Conservation (phyloP, 441 rosid genomes). For the California macrophylla region DNA sequence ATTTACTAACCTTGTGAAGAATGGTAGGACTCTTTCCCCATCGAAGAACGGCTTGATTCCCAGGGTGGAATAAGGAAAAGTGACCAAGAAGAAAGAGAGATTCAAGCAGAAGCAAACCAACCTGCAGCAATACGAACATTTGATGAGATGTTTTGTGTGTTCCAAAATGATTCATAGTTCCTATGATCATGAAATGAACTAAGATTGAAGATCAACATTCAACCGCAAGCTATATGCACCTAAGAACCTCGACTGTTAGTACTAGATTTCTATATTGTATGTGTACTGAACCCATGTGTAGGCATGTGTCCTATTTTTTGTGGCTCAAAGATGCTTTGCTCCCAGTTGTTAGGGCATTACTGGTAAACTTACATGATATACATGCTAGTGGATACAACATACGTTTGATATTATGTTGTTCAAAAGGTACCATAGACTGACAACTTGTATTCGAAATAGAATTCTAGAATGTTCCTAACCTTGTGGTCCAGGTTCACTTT, state of each 20-base stretch:
- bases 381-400: background rate
- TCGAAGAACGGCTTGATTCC: constrained; percentile 70
- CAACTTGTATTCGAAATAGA: background rate
- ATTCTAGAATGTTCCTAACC: background rate
- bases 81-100: constrained; percentile 59
- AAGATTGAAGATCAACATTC: background rate
- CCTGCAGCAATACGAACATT: constrained; percentile 25
- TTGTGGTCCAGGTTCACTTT: background rate
- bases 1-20: constrained; percentile 62
- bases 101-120: constrained; percentile 61
- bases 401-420: background rate
- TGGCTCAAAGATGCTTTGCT: background rate
- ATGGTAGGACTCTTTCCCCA: constrained; percentile 82
- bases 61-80: constrained; percentile 62
- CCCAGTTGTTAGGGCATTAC: background rate
- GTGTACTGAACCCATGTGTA: background rate
- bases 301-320: background rate
- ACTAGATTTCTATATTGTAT: background rate
- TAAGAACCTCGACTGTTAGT: background rate
- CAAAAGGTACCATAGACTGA: background rate
- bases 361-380: background rate
- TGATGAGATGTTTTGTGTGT: background rate
- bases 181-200: background rate
- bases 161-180: background rate
- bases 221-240: background rate